A percentile compares a stretch with the other conserved stretches of the same genome.
phyloP scores from a whole-genome alignment of 2,329 filamentous ascomycete genomes.

The Bipolaris bicolor region DNA sequence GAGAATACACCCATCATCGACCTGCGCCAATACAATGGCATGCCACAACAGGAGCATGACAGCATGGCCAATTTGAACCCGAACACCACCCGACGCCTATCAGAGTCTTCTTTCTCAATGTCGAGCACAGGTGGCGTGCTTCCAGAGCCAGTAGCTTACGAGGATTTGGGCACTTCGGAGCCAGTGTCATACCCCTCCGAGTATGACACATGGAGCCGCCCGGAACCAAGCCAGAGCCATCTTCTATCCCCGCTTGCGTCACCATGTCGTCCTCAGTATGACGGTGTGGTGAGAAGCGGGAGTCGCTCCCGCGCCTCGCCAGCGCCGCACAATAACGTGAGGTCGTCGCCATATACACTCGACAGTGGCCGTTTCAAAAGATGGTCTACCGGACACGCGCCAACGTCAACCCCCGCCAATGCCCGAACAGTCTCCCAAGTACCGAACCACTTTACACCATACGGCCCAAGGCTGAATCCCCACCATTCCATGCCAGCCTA shows the following conservation, averaged over 20 bases:
- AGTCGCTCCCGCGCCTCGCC: slow-evolving; percentile 75
- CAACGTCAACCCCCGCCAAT: slow-evolving; percentile 66
- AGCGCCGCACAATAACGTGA: slow-evolving; percentile 70
- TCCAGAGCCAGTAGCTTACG: slow-evolving; percentile 73
- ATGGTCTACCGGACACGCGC: slow-evolving; percentile 71
- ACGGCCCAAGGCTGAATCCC: slow-evolving; percentile 62
- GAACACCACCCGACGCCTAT: slow-evolving; percentile 68
- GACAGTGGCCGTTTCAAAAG: slow-evolving; percentile 72
- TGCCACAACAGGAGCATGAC: slow-evolving; percentile 42
- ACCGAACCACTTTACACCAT: slow-evolving; percentile 66
- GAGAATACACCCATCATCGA: slow-evolving; percentile 52
- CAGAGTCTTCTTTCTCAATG: slow-evolving; percentile 75
- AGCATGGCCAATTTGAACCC: slow-evolving; percentile 46
- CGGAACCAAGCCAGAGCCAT: slow-evolving; percentile 67
- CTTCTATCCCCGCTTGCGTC: slow-evolving; percentile 76
- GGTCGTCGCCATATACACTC: slow-evolving; percentile 73
- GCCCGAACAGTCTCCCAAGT: slow-evolving; percentile 63
- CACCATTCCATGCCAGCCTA: slow-evolving; percentile 50
- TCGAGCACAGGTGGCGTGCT: slow-evolving; percentile 63
- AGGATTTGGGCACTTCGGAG: slow-evolving; percentile 74
- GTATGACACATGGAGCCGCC: slow-evolving; percentile 71
- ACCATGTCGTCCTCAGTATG: slow-evolving; percentile 68
- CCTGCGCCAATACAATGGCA: slow-evolving; percentile 45
- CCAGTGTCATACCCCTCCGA: slow-evolving; percentile 65
- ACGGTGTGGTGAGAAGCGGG: slow-evolving; percentile 53